Evolutionary conservation across 257 asterid genomes (phyloP).

Genomic region (Fraxinus cuspidata): DNA sequence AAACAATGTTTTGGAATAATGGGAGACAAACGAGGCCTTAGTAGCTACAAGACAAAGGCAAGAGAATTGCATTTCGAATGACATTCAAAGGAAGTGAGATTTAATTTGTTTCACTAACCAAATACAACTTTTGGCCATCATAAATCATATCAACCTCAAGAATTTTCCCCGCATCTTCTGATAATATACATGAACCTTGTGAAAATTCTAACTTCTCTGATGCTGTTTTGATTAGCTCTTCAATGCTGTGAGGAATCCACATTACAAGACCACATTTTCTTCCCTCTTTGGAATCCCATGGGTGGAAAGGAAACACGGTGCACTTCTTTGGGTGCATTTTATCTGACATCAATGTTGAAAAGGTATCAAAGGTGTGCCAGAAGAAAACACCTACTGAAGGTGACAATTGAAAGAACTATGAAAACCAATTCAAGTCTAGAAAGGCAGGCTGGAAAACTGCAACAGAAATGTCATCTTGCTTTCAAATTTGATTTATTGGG

Average conservation of each 20-base stretch:
- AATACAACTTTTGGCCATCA: conserved; percentile 67
- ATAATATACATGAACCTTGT: conserved; percentile 46
- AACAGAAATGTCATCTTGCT: too few species aligned
- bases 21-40: too few species aligned
- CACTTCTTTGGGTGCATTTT: conserved; percentile 56
- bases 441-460: too few species aligned
- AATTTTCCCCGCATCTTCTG: conserved; percentile 91
- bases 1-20: too few species aligned
- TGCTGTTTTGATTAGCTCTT: conserved; percentile 61
- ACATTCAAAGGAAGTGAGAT: not conserved
- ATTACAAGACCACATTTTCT: conserved; percentile 63
- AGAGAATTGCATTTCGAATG: not conserved
- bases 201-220: conserved; percentile 43
- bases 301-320: conserved; percentile 76
- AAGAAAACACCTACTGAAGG: not conserved
- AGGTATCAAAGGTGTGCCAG: not conserved
- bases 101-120: conserved; percentile 44
- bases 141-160: conserved; percentile 59
- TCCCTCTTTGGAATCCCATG: conserved; percentile 60
- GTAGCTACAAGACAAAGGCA: not conserved
- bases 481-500: too few species aligned
- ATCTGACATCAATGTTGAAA: conserved; percentile 36
- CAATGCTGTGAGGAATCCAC: conserved; percentile 75
- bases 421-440: too few species aligned
- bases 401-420: not conserved